Evolutionary conservation across 2,329 filamentous ascomycete genomes (phyloP), one percentile per base, ranked within the genome.

Genomic region (Torrubiella hemipterigena): DNA sequence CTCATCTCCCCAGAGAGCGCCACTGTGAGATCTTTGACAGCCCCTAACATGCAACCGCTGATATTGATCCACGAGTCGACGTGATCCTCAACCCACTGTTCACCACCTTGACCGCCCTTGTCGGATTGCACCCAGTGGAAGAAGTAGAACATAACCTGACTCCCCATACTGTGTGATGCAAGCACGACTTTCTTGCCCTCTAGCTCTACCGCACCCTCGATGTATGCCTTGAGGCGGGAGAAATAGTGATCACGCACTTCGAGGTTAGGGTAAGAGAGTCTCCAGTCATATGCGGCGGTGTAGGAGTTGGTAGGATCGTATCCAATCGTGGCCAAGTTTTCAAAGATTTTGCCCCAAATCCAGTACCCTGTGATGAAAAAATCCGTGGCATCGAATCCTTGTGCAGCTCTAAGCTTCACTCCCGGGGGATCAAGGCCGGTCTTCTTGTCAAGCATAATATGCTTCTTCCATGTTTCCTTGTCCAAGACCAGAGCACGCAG

Each of bases 261-360:
- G 23, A 95, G 76, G 46, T 96, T 95, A 36, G 70, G 64, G 50
- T 94, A 98, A 1, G 84, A 83, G 34, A 98, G 62, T 16, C 91
- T 76, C 91, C 91, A 98, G 58, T 98, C 91, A 51, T 98, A 71
- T 8, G 76, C 71, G 1, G 77, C 77, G 0, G 75, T 80, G 45
- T 70, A 80, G 3, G 73, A 76, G 45, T 76, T 81, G 19, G 72
- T 77, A 16, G 91, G 89, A 49, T 98, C 91, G 52, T 98, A 98
- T 11, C 91, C 91, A 36, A 98, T 81, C 0, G 86, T 91, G 0
- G 91, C 91, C 31, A 98, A 65, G 48, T 98, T 98, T 58, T 98
- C 91, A 30, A 98, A 67, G 38, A 98, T 95, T 59, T 96, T 96
- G 59, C 84, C 95, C 87, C 87, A 95, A 38, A 98, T 96, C 91